These are phyloP conservation scores for Sordaria brevicollis DNA, from an alignment of 495 filamentous ascomycete species.

Conservation along the genomic window DNA sequence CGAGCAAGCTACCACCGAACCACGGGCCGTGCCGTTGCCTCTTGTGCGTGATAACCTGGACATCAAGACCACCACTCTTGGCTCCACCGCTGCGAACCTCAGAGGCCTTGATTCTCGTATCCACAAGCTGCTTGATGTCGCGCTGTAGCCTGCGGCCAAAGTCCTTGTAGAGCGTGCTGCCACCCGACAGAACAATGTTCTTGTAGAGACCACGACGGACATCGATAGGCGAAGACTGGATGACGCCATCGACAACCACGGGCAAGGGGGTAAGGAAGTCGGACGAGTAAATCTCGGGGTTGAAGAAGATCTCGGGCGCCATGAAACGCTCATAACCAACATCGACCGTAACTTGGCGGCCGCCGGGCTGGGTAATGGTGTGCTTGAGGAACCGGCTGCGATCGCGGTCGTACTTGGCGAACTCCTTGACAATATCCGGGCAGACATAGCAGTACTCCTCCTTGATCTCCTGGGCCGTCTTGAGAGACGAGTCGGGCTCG, in stretches of 20 bases:
- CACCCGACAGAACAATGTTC: constrained; percentile 97
- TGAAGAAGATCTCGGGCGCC: constrained; percentile 98
- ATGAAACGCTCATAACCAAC: constrained; percentile 98
- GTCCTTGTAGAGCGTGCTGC: constrained; percentile 94
- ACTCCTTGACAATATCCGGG: constrained; percentile 97
- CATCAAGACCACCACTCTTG: constrained; percentile 87
- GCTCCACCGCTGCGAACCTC: constrained; percentile 84
- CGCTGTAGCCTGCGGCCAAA: constrained; percentile 92
- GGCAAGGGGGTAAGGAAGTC: constrained; percentile 95
- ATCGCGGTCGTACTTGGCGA: constrained; percentile 82
- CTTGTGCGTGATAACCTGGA: constrained; percentile 94
- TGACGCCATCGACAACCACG: constrained; percentile 87
- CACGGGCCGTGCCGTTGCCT: constrained; percentile 92
- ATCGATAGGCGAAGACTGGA: constrained; percentile 94
- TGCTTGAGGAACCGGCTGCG: constrained; percentile 85
- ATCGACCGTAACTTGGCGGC: constrained; percentile 73
- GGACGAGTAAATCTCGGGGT: constrained; percentile 96
- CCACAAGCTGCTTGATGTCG: constrained; percentile 91
- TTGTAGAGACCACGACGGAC: constrained; percentile 96
- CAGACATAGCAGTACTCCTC: constrained; percentile 97
- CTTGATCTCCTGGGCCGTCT: constrained; percentile 96
- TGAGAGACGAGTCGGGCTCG: constrained; percentile 91
- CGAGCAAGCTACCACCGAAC: constrained; percentile 94
- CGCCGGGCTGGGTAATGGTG: constrained; percentile 75
- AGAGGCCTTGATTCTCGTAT: constrained; percentile 47